Base-by-base conservation (phyloP, 805 yeast genomes). In the Hanseniaspora guilliermondii region DNA sequence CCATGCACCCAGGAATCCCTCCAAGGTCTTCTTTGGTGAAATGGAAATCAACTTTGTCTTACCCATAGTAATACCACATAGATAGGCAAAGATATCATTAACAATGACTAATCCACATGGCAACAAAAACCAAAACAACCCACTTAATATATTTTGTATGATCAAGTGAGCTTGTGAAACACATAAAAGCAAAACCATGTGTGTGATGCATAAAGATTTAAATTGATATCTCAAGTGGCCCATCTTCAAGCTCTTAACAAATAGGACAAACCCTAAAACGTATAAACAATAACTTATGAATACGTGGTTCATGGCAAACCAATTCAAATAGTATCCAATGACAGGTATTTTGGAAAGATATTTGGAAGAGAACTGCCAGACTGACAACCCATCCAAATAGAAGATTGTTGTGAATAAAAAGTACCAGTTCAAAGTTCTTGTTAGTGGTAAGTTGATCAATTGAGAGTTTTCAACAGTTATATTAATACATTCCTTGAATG, bases 1-100 rank as follows among this genome's bases (percentile, higher is more conserved):
- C 98, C 98, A 93, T 17, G 97, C 98, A 52, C 98, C 98, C 49
- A 91, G 71, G 64, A 93, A 93, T 2, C 98, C 98, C 71, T 93
- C 98, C 37, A 91, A 88, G 3, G 98, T 93, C 71, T 93, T 93
- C 70, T 93, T 93, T 56, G 98, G 98, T 12, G 96, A 87, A 59
- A 93, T 87, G 50, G 85, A 87, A 61, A 93, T 87, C 63, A 93
- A 78, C 64, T 87, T 96, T 38, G 97, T 91, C 58, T 76, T 79
- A 54, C 98, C 98, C 70, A 93, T 87, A 1, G 97, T 86, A 60
- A 93, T 93, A 46, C 98, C 98, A 71, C 97, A 93, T 48, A 93
- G 73, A 66, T 93, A 93, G 25, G 98, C 98, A 75, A 87, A 89
- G 53, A 91, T 88, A 66, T 93, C 98, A 67, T 93, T 93, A 55